Conservation (phyloP, 2,329 filamentous ascomycete species). For the Pseudonectria buxi region DNA sequence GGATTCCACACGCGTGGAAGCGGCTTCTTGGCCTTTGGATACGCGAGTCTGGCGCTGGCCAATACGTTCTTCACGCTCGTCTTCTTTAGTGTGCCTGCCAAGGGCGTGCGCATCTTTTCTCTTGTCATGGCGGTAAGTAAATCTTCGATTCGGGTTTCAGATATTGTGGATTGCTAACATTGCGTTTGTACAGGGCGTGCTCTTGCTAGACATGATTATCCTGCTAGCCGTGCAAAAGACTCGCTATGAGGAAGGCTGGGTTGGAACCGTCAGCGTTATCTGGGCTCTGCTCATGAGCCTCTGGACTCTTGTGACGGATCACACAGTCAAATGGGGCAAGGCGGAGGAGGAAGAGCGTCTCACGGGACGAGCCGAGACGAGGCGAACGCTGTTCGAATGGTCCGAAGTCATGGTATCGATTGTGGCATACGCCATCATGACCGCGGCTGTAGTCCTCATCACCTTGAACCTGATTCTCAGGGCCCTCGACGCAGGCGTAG, state of each 20-base stretch:
- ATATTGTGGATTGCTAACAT: constrained; percentile 44
- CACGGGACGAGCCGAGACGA: constrained; percentile 80
- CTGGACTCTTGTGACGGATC: constrained; percentile 74
- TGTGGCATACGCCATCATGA: constrained; percentile 61
- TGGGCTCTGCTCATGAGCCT: constrained; percentile 74
- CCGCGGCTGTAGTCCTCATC: constrained; percentile 63
- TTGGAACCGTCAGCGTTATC: constrained; percentile 76
- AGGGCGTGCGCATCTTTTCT: constrained; percentile 67
- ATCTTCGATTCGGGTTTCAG: constrained; percentile 12
- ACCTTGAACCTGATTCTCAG: constrained; percentile 75
- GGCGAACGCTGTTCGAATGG: constrained; percentile 80
- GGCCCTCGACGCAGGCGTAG: constrained; percentile 68
- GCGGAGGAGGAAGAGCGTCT: constrained; percentile 85
- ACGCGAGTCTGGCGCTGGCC: constrained; percentile 68
- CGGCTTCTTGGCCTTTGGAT: constrained; percentile 86
- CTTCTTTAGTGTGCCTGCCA: constrained; percentile 83
- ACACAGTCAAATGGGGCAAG: constrained; percentile 86
- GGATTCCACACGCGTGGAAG: constrained; percentile 80
- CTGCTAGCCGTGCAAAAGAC: constrained; percentile 68
- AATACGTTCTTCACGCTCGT: constrained; percentile 71
- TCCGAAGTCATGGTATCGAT: constrained; percentile 69
- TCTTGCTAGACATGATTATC: constrained; percentile 64
- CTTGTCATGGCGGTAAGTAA: constrained; percentile 50
- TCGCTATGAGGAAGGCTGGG: constrained; percentile 80
- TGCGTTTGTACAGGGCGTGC: constrained; percentile 20